A percentile compares a stretch with the other conserved stretches of the same genome.
phyloP scores from a whole-genome alignment of 1,139 yeast species.

The Geotrichum citri-aurantii region DNA sequence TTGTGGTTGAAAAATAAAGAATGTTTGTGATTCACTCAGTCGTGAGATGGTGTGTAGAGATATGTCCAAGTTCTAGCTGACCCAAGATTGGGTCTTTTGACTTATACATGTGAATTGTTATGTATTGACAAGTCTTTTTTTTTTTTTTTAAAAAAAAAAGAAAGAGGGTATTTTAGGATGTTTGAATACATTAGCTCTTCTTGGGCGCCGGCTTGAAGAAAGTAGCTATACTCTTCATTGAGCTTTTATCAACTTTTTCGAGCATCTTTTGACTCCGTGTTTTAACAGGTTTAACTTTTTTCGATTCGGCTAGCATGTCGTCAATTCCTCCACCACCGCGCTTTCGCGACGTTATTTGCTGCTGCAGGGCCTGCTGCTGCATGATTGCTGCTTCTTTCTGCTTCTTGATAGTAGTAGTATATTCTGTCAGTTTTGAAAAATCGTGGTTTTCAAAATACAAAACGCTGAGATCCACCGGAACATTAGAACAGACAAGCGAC shows the following conservation, averaged over 20 bases:
- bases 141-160: neutral
- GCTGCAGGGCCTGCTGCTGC: conserved; percentile 21
- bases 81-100: too few species aligned
- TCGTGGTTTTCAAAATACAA: conserved; percentile 24
- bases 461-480: conserved; percentile 24
- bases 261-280: conserved; percentile 12
- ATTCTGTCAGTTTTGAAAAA: conserved; percentile 24
- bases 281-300: neutral
- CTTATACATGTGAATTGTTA: too few species aligned
- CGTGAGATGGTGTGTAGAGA: too few species aligned
- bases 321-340: conserved; percentile 3
- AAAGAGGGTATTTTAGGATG: too few species aligned
- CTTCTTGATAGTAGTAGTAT: conserved; percentile 19
- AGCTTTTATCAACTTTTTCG: conserved; percentile 13
- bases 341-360: neutral
- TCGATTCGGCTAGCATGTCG: neutral
- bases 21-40: too few species aligned
- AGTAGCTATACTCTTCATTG: conserved; percentile 9
- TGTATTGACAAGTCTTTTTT: too few species aligned
- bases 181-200: neutral
- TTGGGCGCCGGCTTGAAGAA: conserved; percentile 14
- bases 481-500: conserved; percentile 31
- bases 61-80: too few species aligned
- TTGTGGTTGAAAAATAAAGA: too few species aligned
- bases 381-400: conserved; percentile 21